phyloP scores from a whole-genome alignment of 1,284 basidiomycete species.

The Leccinum pachyderme region DNA sequence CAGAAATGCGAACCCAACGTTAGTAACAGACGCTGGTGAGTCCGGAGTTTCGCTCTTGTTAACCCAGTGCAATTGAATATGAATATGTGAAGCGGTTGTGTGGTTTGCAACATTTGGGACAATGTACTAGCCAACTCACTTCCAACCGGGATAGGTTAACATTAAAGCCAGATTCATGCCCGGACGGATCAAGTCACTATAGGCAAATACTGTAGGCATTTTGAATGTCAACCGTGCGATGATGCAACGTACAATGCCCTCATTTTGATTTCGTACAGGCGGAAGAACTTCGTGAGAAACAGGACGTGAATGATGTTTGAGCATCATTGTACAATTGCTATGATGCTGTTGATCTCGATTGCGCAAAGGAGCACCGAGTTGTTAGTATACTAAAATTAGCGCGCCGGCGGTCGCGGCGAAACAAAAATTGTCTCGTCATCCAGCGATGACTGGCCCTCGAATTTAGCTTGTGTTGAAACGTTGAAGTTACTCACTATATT shows the following conservation, averaged over 20 bases:
- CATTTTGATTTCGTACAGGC: constrained; percentile 90
- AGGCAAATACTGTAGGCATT: background rate
- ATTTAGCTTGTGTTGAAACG: background rate
- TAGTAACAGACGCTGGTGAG: background rate
- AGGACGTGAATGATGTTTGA: constrained; percentile 64
- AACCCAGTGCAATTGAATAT: background rate
- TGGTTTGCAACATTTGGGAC: background rate
- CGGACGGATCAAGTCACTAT: background rate
- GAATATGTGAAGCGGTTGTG: background rate
- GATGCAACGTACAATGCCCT: constrained; percentile 83
- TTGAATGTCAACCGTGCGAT: constrained; percentile 49
- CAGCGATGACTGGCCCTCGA: constrained; percentile 39
- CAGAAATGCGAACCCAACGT: background rate
- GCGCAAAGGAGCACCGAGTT: constrained; percentile 43
- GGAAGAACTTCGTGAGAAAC: constrained; percentile 84
- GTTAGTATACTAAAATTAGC: background rate
- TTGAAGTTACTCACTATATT: background rate
- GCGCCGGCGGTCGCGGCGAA: background rate
- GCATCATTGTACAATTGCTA: constrained; percentile 63
- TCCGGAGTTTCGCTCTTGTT: background rate
- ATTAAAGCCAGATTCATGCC: background rate
- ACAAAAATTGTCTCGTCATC: background rate
- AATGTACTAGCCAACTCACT: background rate
- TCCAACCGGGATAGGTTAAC: background rate
- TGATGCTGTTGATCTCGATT: constrained; percentile 92